phyloP scores from a whole-genome alignment of 2,329 filamentous ascomycete species.

The Fusarium sp. region DNA sequence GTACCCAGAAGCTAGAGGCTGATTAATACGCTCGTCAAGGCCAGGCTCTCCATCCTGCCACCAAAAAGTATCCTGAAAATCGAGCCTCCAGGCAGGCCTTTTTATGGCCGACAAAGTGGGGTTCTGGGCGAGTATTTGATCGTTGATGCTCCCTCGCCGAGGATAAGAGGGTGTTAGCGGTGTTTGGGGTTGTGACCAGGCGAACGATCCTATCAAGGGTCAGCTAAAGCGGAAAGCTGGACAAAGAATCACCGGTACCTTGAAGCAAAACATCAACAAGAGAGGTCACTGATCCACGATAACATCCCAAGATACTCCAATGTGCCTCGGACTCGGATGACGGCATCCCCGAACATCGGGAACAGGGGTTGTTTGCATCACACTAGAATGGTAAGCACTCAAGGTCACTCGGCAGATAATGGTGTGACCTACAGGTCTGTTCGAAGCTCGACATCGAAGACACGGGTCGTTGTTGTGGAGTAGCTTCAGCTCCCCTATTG shows the following conservation, averaged over 20 bases:
- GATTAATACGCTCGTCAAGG: conserved; percentile 35
- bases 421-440: conserved; percentile 53
- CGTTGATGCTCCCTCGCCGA: conserved; percentile 60
- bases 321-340: conserved; percentile 52
- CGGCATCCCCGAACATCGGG: conserved; percentile 54
- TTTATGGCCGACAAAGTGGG: conserved; percentile 51
- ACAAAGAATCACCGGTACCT: conserved; percentile 48
- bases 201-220: conserved; percentile 52
- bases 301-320: conserved; percentile 62
- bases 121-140: conserved; percentile 59
- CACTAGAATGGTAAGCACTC: conserved; percentile 52
- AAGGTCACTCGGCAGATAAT: neutral
- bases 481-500: conserved; percentile 64
- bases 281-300: conserved; percentile 57
- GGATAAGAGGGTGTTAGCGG: conserved; percentile 61
- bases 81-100: conserved; percentile 56
- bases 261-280: conserved; percentile 61
- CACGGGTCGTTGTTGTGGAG: conserved; percentile 59
- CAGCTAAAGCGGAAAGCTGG: conserved; percentile 3
- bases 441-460: conserved; percentile 59
- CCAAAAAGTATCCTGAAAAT: conserved; percentile 67
- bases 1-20: conserved; percentile 7
- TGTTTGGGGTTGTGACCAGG: conserved; percentile 60
- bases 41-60: conserved; percentile 61
- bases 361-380: conserved; percentile 60